These are phyloP conservation scores for Penicillium polonicum DNA, from an alignment of 2,329 filamentous ascomycete genomes.

Conservation along the genomic window DNA sequence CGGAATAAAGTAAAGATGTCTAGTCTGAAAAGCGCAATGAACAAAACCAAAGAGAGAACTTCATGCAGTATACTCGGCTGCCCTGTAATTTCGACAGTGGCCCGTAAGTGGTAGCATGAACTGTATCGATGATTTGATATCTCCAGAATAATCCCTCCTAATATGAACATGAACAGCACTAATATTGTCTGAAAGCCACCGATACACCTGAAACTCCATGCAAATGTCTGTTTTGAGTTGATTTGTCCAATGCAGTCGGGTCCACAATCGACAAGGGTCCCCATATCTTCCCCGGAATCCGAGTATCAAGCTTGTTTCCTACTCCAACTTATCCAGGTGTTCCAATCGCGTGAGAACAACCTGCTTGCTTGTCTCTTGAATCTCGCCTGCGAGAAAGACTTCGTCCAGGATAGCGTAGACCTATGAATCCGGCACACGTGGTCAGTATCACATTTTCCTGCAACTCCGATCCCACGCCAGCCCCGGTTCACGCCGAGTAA, in stretches of 20 bases:
- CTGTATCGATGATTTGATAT: slow-evolving; percentile 4
- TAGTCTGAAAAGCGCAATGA: background rate
- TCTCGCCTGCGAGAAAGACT: slow-evolving; percentile 95
- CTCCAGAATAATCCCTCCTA: slow-evolving; percentile 8
- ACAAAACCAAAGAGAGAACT: background rate
- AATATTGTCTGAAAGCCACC: slow-evolving; percentile 4
- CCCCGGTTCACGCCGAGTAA: background rate
- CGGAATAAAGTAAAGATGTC: background rate
- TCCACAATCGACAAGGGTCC: slow-evolving; percentile 2
- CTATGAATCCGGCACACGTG: slow-evolving; percentile 37
- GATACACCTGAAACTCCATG: slow-evolving; percentile 20
- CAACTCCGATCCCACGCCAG: slow-evolving; percentile 4
- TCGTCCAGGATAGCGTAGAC: slow-evolving; percentile 98
- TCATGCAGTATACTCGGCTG: background rate
- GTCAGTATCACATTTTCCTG: slow-evolving; percentile 8
- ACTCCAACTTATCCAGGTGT: slow-evolving; percentile 95
- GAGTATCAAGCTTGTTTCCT: slow-evolving; percentile 19
- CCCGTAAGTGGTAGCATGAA: slow-evolving; percentile 16
- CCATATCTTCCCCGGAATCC: background rate
- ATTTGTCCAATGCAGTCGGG: slow-evolving; percentile 11
- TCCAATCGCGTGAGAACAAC: slow-evolving; percentile 92
- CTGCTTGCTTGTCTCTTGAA: slow-evolving; percentile 98
- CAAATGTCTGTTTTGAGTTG: slow-evolving; percentile 20
- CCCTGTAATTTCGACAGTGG: slow-evolving; percentile 20
- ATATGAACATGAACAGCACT: slow-evolving; percentile 9